Percentiles rank a stretch among this genome's conserved stretches.
Evolutionary conservation across 1,284 basidiomycete genomes (phyloP).

Genomic region (Puccinia coronata): DNA sequence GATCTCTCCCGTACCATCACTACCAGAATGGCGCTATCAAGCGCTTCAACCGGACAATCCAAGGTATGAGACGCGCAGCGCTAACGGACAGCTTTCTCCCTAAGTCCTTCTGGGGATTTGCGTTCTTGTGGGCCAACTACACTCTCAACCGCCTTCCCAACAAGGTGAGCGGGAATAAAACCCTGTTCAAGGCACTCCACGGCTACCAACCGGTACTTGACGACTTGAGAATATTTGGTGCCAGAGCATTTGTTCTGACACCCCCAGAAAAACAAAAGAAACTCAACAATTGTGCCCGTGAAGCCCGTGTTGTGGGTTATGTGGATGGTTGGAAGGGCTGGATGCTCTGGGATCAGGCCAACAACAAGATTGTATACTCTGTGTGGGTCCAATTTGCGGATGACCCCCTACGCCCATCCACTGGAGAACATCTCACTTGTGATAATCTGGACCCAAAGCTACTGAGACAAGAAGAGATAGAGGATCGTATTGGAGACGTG

Average conservation of each 20-base stretch:
- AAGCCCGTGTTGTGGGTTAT: too few species aligned
- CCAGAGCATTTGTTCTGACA: neutral
- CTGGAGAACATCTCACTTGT: neutral
- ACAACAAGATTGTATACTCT: neutral
- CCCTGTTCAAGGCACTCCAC: slow-evolving; percentile 12
- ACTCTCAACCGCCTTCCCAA: slow-evolving; percentile 5
- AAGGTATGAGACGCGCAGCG: neutral
- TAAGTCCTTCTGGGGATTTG: slow-evolving; percentile 4
- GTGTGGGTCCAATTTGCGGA: slow-evolving; percentile 13
- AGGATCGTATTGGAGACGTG: too few species aligned
- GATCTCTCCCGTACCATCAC: slow-evolving; percentile 15
- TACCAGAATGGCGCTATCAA: slow-evolving; percentile 22
- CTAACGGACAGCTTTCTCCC: neutral
- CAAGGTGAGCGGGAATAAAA: neutral
- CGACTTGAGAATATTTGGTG: neutral
- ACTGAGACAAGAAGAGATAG: too few species aligned
- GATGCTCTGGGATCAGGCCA: neutral
- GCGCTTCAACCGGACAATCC: neutral
- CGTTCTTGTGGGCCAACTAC: neutral
- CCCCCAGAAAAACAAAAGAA: neutral
- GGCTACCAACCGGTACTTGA: too few species aligned
- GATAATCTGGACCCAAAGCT: too few species aligned
- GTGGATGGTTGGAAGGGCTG: too few species aligned
- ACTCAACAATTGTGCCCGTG: too few species aligned
- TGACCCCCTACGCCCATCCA: neutral